Evolutionary conservation across 2,329 filamentous ascomycete genomes (phyloP), one percentile per base, ranked within the genome.

Genomic region (Stagonosporopsis rhizophila): DNA sequence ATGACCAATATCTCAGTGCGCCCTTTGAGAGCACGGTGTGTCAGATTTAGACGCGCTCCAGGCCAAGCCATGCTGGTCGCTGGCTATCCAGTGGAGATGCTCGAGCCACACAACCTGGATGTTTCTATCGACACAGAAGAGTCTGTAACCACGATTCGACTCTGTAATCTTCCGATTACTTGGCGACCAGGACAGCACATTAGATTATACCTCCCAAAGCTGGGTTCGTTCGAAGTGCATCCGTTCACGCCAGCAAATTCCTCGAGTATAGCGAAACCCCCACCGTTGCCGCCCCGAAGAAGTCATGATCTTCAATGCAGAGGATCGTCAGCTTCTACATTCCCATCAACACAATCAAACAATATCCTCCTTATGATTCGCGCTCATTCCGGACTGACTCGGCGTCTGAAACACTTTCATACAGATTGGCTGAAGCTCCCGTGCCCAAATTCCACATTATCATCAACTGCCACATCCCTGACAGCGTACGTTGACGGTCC

Each of bases 171-270:
- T 3, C 67, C 65, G 2, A 60, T 71, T 14, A 34, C 49, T 2
- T 73, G 68, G 69, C 63, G 50, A 32, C 68, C 70, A n/a, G 70
- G 70, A 3, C 70, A 72, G 39, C 70, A 73, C 49, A 51, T 73
- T 5, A 57, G 70, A n/a, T 20, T 72, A 2, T 69, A 64, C 39
- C 39, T 72, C 11, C 70, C 69, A 17, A 59, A 56, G 15, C 53
- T 73, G 4, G 69, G 69, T 1, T n/a, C 41, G 4, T 56, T 68
- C 5, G 69, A 71, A 39, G 44, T 62, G 3, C 70, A 72, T 35
- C 68, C 70, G 4, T 73, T 72, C 51, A 73, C 69, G 7, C 68
- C 70, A 4, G 67, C 70, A 7, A 70, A 68, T 8, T 72, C 67
- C 52, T 61, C 66, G 2, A 45, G 53, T 4, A 46, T 59, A 15